Evolutionary conservation across 108 stramenopile species (phyloP).

Genomic region (Fistulifera pelliculosa): DNA sequence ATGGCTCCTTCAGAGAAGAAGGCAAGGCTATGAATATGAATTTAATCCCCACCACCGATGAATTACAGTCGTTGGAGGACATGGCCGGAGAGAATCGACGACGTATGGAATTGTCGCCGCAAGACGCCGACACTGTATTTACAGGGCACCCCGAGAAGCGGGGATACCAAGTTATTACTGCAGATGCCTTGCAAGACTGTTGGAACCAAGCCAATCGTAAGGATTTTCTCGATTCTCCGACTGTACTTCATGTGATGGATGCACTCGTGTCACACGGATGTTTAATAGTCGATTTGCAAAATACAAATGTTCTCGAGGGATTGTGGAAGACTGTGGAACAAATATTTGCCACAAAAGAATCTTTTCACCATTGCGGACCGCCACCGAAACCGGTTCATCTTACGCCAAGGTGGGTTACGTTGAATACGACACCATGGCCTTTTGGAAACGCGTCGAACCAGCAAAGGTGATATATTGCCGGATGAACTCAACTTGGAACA

Average conservation of each 20-base stretch:
- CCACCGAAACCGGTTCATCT: slow-evolving; percentile 45
- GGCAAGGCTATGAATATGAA: slow-evolving; percentile 30
- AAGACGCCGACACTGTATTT: slow-evolving; percentile 38
- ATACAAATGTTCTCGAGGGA: slow-evolving; percentile 33
- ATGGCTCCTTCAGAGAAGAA: slow-evolving; percentile 52
- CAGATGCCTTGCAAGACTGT: slow-evolving; percentile 28
- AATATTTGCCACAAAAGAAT: slow-evolving; percentile 34
- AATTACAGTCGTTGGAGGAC: slow-evolving; percentile 37
- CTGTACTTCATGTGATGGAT: slow-evolving; percentile 81
- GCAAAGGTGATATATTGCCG: slow-evolving; percentile 44
- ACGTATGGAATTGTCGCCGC: slow-evolving; percentile 45
- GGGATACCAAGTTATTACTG: slow-evolving; percentile 62
- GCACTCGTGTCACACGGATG: slow-evolving; percentile 71
- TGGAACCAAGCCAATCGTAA: slow-evolving; percentile 34
- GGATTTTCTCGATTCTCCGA: slow-evolving; percentile 50
- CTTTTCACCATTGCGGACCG: slow-evolving; percentile 42
- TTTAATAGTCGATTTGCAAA: slow-evolving; percentile 67
- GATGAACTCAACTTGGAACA: slow-evolving; percentile 39
- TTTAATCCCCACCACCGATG: slow-evolving; percentile 34
- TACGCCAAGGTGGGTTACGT: slow-evolving; percentile 66
- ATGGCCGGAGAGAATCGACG: slow-evolving; percentile 41
- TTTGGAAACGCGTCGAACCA: slow-evolving; percentile 54
- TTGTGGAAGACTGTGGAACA: slow-evolving; percentile 57
- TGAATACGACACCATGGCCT: slow-evolving; percentile 52
- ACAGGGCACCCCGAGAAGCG: slow-evolving; percentile 30